Conservation (phyloP, 2,329 filamentous ascomycete genomes). For the Harringtonia aguacate region DNA sequence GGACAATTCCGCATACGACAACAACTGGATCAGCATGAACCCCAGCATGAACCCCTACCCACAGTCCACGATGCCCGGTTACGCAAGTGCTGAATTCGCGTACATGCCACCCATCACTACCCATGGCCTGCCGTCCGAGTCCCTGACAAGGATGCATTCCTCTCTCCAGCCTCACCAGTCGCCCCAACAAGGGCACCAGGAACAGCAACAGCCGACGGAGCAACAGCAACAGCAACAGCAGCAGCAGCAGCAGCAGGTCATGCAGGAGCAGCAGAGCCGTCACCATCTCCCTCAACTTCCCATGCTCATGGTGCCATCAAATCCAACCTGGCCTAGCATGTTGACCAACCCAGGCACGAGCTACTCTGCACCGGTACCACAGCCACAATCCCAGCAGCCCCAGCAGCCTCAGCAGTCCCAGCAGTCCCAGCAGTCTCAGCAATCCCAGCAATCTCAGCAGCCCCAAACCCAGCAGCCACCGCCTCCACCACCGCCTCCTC, state of each 20-base stretch:
- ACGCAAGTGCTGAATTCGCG: constrained; percentile 42
- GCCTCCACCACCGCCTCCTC: not conserved
- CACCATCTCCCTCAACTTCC: constrained; percentile 44
- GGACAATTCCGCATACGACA: constrained; percentile 23
- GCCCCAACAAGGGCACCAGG: constrained; percentile 21
- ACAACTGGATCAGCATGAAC: constrained; percentile 45
- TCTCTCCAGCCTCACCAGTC: constrained; percentile 23
- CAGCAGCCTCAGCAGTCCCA: constrained; percentile 26
- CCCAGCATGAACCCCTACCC: constrained; percentile 51
- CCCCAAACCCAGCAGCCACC: not conserved
- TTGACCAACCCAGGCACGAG: constrained; percentile 55
- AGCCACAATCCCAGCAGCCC: constrained; percentile 16
- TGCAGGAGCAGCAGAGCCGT: constrained; percentile 9
- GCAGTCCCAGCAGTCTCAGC: not conserved
- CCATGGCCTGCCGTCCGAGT: constrained; percentile 37
- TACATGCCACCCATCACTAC: constrained; percentile 42
- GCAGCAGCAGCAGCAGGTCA: not conserved
- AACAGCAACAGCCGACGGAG: not conserved
- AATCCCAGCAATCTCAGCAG: not conserved
- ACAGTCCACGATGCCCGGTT: constrained; percentile 61
- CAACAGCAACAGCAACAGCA: not conserved
- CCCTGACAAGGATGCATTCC: constrained; percentile 42
- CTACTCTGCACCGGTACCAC: constrained; percentile 51
- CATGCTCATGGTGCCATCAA: constrained; percentile 60
- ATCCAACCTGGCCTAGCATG: constrained; percentile 70